Percentiles rank a stretch among this genome's conserved stretches.
Evolutionary conservation across 148 eudicot genomes (phyloP).

Genomic region (Agrostemma githago): DNA sequence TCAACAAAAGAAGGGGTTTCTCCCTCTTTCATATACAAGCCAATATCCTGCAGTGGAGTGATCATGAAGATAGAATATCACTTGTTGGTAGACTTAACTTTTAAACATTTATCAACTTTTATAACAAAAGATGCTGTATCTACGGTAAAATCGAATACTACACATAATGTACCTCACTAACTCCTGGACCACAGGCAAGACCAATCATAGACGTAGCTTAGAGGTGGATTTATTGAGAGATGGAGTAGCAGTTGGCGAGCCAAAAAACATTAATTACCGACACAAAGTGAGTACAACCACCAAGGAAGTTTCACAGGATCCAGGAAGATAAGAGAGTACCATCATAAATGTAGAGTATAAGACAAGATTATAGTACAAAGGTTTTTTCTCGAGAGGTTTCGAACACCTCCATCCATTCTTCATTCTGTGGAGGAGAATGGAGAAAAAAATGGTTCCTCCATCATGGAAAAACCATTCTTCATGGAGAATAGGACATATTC

Average conservation of each 20-base stretch:
- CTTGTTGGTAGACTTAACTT: background rate
- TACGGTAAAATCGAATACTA: background rate
- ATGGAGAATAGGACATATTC: too few relatives aligned
- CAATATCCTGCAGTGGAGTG: conserved; percentile 47
- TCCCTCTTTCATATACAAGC: conserved; percentile 75
- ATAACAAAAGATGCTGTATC: background rate
- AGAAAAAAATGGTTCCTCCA: too few relatives aligned
- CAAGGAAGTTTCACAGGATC: too few relatives aligned
- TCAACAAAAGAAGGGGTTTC: conserved; percentile 75
- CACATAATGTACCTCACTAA: background rate
- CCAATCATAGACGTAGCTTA: background rate
- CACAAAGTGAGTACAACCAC: too few relatives aligned
- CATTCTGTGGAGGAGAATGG: too few relatives aligned
- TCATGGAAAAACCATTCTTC: too few relatives aligned
- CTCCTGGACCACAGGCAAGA: background rate
- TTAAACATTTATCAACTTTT: background rate
- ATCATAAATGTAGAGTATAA: too few relatives aligned
- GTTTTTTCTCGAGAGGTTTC: too few relatives aligned
- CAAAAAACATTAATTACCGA: background rate
- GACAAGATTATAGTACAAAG: too few relatives aligned
- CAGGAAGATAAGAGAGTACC: too few relatives aligned
- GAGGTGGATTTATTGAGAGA: background rate
- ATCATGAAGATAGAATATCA: background rate
- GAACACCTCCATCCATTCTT: too few relatives aligned
- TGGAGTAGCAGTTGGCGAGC: background rate